Base-by-base conservation (phyloP, 164 flowering plant genomes). In the Dillenia suffruticosa region DNA sequence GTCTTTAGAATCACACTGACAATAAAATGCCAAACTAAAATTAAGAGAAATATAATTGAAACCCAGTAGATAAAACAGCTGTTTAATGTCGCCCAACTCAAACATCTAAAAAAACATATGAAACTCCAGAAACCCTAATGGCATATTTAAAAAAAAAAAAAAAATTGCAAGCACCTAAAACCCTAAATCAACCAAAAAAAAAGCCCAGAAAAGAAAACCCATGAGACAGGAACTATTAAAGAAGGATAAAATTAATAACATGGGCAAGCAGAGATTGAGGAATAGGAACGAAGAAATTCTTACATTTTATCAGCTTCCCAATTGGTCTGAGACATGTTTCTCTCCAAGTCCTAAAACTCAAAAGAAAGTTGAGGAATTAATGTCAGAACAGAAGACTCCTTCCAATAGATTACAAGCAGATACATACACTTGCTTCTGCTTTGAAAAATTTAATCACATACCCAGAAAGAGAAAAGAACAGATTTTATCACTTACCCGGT, bases 261-360 rank as follows among this genome's bases (percentile, higher is more conserved):
- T 5, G 16, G 19, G 57, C 7, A 48, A 1, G n/a, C 22, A 9
- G 40, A 45, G 53, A 56, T 3, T 14, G 2, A 46, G 14, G 24
- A 12, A 14, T 44, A 55, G 9, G 55, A 46, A 26, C 10, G 15
- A 44, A 49, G 44, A 57, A 61, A 32, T 4, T 32, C 81, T 74
- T 63, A 81, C 90, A 85, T 85, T 78, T 85, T 85, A 76, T 82
- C 90, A 67, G 90, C 90, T 71, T 85, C 90, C 90, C 90, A 92
- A 81, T 86, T 92, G 70, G 92, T 86, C 70, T 92, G 96, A 75
- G 98, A 79, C 96, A 89, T 92, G 63, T 68, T 81, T 70, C 5
- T 6, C 40, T 32, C 22, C 40, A 51, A 68, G 70, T 49, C 70
- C 57, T 59, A 62, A 58, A 44, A 54, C 70, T 63, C 26, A 3